A percentile compares a stretch with the other conserved stretches of the same genome.
Conservation (phyloP, 345 rosid genomes). For the Aurinia saxatilis region DNA sequence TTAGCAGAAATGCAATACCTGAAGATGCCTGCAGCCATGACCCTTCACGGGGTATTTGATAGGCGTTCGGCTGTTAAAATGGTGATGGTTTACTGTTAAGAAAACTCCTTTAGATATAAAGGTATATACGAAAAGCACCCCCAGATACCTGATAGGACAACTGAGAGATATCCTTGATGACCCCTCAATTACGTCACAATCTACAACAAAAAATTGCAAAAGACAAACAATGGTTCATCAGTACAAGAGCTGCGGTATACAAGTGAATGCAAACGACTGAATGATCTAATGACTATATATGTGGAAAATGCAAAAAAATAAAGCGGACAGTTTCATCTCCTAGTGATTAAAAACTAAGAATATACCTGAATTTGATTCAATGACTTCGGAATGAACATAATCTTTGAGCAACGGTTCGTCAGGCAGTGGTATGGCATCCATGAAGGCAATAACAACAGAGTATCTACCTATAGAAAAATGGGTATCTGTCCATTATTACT, state of each 20-base stretch:
- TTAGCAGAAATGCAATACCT: slow-evolving; percentile 41
- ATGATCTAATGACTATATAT: slow-evolving; percentile 2
- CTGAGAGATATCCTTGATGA: slow-evolving; percentile 78
- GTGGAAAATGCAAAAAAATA: neutral
- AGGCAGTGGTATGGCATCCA: slow-evolving; percentile 33
- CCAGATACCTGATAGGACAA: slow-evolving; percentile 79
- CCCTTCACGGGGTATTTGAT: slow-evolving; percentile 85
- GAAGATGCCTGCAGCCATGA: slow-evolving; percentile 75
- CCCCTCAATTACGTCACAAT: slow-evolving; percentile 76
- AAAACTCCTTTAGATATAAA: neutral
- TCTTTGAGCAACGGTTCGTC: slow-evolving; percentile 39
- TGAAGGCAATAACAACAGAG: slow-evolving; percentile 50
- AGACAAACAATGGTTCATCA: neutral
- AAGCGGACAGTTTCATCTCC: neutral
- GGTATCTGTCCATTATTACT: slow-evolving; percentile 16
- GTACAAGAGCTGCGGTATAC: neutral
- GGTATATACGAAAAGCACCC: neutral
- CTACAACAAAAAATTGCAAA: slow-evolving; percentile 30
- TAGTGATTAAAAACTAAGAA: neutral
- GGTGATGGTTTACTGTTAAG: neutral
- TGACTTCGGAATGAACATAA: slow-evolving; percentile 38
- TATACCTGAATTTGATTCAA: slow-evolving; percentile 57
- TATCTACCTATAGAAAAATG: slow-evolving; percentile 51
- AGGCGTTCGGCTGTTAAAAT: slow-evolving; percentile 49
- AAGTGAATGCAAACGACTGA: neutral